These are phyloP conservation scores for Avena atlantica DNA, from an alignment of 176 grass and related monocot species.

Conservation along the genomic window DNA sequence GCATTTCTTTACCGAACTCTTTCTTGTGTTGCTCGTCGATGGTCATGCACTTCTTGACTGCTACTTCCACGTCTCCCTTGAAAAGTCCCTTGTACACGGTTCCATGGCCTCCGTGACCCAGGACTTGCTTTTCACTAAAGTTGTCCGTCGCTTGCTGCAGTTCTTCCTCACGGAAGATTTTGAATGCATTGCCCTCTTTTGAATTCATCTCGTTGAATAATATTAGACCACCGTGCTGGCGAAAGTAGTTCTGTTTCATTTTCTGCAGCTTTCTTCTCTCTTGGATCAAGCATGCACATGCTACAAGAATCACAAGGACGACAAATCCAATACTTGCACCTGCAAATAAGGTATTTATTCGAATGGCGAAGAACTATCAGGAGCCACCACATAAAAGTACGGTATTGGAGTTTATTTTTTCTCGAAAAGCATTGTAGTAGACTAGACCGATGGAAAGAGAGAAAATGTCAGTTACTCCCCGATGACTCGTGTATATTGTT, in stretches of 20 bases:
- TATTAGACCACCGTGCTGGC: conserved; percentile 16
- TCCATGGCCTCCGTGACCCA: conserved; percentile 23
- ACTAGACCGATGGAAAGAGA: neutral
- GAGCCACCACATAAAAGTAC: neutral
- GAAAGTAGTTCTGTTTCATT: conserved; percentile 18
- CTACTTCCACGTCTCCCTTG: neutral
- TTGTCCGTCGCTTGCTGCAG: neutral
- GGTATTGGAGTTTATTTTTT: neutral
- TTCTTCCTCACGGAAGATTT: conserved; percentile 8
- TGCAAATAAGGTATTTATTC: neutral
- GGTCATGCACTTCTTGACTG: conserved; percentile 27
- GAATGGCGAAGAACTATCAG: neutral
- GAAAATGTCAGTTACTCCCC: neutral
- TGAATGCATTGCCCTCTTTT: neutral
- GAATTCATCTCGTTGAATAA: conserved; percentile 30
- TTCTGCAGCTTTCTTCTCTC: conserved; percentile 19
- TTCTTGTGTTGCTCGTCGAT: conserved; percentile 8
- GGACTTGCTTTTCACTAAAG: conserved; percentile 9
- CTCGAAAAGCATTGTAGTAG: neutral
- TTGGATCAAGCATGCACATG: conserved; percentile 4
- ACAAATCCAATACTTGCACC: conserved; percentile 9
- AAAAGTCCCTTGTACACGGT: conserved; percentile 32
- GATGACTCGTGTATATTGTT: neutral
- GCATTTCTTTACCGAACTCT: neutral
- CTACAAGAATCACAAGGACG: neutral